phyloP scores from a whole-genome alignment of 2,329 filamentous ascomycete species.

The Colletotrichum euphorbiae region DNA sequence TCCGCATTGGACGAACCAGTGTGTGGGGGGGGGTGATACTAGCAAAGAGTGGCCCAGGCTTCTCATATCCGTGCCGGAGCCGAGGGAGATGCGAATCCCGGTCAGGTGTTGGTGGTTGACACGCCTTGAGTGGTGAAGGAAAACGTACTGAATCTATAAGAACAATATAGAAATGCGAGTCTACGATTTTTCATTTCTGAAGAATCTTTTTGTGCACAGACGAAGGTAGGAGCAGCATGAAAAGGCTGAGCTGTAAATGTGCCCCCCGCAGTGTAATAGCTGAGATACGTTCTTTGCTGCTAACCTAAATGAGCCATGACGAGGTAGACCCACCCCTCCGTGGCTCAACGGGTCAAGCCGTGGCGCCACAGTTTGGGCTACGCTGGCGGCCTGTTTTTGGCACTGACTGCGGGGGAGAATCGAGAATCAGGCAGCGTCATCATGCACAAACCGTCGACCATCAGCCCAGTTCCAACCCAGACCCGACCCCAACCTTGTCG shows the following conservation, averaged over 20 bases:
- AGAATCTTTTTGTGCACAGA: too few relatives aligned
- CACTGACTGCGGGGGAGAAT: conserved; percentile 33
- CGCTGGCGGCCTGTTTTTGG: conserved; percentile 37
- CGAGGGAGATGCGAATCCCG: not conserved
- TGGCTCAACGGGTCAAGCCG: conserved; percentile 16
- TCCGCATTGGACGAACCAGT: conserved; percentile 32
- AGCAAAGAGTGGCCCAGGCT: conserved; percentile 9
- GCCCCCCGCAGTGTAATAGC: too few relatives aligned
- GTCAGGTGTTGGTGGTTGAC: too few relatives aligned
- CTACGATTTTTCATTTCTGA: too few relatives aligned
- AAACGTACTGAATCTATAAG: too few relatives aligned
- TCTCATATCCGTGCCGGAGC: not conserved
- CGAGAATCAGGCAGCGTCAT: conserved; percentile 39
- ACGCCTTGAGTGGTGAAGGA: too few relatives aligned
- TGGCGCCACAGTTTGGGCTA: conserved; percentile 27
- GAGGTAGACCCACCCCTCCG: conserved; percentile 21
- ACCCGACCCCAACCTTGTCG: conserved; percentile 29
- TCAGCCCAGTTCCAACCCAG: conserved; percentile 11
- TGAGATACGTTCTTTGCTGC: not conserved
- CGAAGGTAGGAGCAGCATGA: too few relatives aligned
- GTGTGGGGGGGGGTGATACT: not conserved
- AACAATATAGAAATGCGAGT: too few relatives aligned
- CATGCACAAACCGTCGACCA: conserved; percentile 32
- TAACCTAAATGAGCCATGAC: not conserved
- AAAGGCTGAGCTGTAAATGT: too few relatives aligned